Percentiles rank a stretch among this genome's conserved stretches.
Conservation (phyloP, 2,329 filamentous ascomycete genomes). For the Exophiala alcalophila region DNA sequence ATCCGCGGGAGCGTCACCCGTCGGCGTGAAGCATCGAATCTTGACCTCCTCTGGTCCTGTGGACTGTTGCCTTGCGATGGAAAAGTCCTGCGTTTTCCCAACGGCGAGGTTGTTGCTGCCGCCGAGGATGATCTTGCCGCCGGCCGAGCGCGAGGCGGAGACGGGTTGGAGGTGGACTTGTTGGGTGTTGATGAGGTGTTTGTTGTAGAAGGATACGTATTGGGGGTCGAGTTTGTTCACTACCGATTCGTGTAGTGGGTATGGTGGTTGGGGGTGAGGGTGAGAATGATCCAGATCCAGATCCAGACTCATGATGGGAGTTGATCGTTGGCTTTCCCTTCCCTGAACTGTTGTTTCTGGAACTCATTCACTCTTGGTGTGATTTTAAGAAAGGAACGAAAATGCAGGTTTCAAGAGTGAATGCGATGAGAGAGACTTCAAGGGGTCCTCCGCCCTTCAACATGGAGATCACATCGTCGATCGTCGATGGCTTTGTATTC, state of each 20-base stretch:
- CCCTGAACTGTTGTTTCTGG: too few species aligned
- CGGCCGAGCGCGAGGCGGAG: constrained; percentile 50
- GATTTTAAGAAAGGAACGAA: too few species aligned
- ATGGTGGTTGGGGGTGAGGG: constrained; percentile 37
- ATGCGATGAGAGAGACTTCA: too few species aligned
- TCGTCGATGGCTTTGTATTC: too few species aligned
- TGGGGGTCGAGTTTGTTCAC: constrained; percentile 47
- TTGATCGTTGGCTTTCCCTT: too few species aligned
- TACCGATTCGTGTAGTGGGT: constrained; percentile 51
- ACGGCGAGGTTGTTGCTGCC: constrained; percentile 51
- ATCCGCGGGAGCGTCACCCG: constrained; percentile 40
- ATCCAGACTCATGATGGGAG: too few species aligned
- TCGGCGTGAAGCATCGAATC: constrained; percentile 52
- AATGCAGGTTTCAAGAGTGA: too few species aligned
- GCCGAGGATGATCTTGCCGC: constrained; percentile 53
- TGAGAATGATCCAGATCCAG: too few species aligned
- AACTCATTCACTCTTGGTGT: too few species aligned
- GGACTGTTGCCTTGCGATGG: constrained; percentile 44
- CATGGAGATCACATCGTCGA: too few species aligned
- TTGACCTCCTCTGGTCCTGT: constrained; percentile 48
- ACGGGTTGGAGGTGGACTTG: constrained; percentile 57
- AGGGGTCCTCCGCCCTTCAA: too few species aligned
- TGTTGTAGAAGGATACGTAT: constrained; percentile 53
- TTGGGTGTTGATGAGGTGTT: constrained; percentile 50
- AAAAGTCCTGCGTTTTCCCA: constrained; percentile 46